phyloP scores from a whole-genome alignment of 1,284 basidiomycete genomes.

The Vanrija humicola region DNA sequence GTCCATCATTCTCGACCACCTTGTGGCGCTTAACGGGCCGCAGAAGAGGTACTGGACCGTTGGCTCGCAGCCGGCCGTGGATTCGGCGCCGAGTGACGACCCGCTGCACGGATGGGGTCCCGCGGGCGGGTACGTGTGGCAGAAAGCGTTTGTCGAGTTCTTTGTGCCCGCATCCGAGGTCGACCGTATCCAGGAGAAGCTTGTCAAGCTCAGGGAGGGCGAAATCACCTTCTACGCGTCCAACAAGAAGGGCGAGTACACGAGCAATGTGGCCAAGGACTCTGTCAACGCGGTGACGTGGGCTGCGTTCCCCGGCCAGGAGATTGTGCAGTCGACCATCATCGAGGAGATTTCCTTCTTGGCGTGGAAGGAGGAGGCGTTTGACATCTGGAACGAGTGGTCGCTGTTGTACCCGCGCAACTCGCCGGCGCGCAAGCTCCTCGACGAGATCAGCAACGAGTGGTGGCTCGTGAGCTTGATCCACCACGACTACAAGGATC shows the following conservation, averaged over 20 bases:
- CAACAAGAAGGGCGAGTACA: constrained; percentile 78
- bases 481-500: constrained; percentile 87
- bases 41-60: constrained; percentile 86
- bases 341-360: constrained; percentile 96
- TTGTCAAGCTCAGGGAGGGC: constrained; percentile 45
- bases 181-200: constrained; percentile 57
- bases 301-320: constrained; percentile 98
- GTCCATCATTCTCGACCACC: constrained; percentile 68
- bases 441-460: constrained; percentile 67
- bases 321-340: constrained; percentile 96
- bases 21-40: constrained; percentile 67
- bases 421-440: constrained; percentile 66
- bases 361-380: constrained; percentile 99
- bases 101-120: constrained; percentile 89
- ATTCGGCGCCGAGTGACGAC: constrained; percentile 71
- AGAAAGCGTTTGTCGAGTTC: constrained; percentile 97
- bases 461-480: constrained; percentile 91
- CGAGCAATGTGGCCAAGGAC: constrained; percentile 86
- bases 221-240: constrained; percentile 76
- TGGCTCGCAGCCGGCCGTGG: constrained; percentile 90
- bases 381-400: constrained; percentile 95
- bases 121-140: constrained; percentile 85
- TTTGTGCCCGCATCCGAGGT: constrained; percentile 70
- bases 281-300: constrained; percentile 98
- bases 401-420: constrained; percentile 74